These are phyloP conservation scores for Sphagnum fallax DNA, from an alignment of 228 moss, liverwort and hornwort genomes.

Conservation along the genomic window DNA sequence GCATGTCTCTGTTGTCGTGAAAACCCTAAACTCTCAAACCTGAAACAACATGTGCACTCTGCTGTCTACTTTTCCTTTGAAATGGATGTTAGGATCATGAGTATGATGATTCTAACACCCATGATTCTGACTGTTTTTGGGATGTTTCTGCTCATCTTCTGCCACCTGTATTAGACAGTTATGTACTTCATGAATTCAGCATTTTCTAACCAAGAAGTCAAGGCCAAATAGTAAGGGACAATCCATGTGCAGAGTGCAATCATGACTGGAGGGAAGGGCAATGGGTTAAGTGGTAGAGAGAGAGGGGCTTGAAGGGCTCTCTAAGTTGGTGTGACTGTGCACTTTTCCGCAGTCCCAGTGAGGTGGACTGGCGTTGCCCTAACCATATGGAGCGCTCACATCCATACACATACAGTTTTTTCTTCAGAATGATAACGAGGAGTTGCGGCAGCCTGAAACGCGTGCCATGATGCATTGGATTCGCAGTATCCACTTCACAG, in stretches of 20 bases:
- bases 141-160: no score
- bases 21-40: background rate
- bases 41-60: no score
- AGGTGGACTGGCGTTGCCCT: constrained; percentile 6
- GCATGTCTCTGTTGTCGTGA: background rate
- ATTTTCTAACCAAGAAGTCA: no score
- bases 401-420: constrained; percentile 43
- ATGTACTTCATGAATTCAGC: no score
- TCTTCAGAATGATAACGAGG: constrained; percentile 48
- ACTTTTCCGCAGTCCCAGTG: constrained; percentile 4
- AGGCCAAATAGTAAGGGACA: background rate
- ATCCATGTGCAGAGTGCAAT: background rate
- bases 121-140: no score
- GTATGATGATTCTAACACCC: no score
- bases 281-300: background rate
- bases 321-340: constrained; percentile 2
- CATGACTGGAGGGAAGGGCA: background rate
- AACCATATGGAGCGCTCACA: constrained; percentile 5
- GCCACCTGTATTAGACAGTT: no score
- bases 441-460: constrained; percentile 73
- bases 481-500: constrained; percentile 50
- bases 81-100: background rate
- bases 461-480: constrained; percentile 78
- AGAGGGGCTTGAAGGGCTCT: constrained; percentile 1
- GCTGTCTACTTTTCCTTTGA: no score